Conservation (phyloP, 1,139 yeast species). For the Taphrina communis region DNA sequence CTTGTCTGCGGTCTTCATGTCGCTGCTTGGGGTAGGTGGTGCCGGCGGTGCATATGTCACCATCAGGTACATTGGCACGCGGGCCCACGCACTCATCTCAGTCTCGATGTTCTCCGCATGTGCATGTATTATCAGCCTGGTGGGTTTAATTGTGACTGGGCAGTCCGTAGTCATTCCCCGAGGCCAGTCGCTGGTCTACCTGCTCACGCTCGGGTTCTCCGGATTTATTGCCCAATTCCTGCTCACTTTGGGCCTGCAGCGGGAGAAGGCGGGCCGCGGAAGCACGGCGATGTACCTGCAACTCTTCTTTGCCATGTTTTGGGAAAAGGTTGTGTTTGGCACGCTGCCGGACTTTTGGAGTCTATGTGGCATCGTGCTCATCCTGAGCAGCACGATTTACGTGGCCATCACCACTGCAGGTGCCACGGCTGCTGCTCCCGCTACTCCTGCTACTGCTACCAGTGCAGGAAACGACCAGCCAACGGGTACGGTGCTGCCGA, state of each 20-base stretch:
- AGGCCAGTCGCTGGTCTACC: conserved; percentile 59
- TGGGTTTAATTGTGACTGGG: conserved; percentile 33
- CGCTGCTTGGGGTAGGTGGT: conserved; percentile 72
- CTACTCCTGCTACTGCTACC: neutral
- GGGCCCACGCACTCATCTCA: conserved; percentile 78
- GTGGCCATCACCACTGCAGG: conserved; percentile 60
- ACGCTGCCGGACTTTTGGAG: conserved; percentile 75
- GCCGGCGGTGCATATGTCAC: conserved; percentile 74
- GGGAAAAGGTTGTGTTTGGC: conserved; percentile 75
- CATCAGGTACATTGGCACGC: conserved; percentile 73
- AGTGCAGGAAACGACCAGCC: neutral
- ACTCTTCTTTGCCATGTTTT: conserved; percentile 76
- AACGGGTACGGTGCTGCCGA: neutral
- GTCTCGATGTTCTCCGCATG: conserved; percentile 77
- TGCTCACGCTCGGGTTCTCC: conserved; percentile 67
- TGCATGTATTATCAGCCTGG: conserved; percentile 60
- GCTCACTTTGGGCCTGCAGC: conserved; percentile 80
- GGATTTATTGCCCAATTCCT: conserved; percentile 84
- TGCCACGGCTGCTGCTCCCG: neutral
- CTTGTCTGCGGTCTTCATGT: conserved; percentile 64
- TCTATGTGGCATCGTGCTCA: conserved; percentile 69
- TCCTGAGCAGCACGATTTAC: conserved; percentile 68
- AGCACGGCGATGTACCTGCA: conserved; percentile 76
- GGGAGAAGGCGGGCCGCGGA: conserved; percentile 80
- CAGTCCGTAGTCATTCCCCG: conserved; percentile 61